Evolutionary conservation across 495 filamentous ascomycete species (phyloP).

Genomic region (Cercophora scortea): DNA sequence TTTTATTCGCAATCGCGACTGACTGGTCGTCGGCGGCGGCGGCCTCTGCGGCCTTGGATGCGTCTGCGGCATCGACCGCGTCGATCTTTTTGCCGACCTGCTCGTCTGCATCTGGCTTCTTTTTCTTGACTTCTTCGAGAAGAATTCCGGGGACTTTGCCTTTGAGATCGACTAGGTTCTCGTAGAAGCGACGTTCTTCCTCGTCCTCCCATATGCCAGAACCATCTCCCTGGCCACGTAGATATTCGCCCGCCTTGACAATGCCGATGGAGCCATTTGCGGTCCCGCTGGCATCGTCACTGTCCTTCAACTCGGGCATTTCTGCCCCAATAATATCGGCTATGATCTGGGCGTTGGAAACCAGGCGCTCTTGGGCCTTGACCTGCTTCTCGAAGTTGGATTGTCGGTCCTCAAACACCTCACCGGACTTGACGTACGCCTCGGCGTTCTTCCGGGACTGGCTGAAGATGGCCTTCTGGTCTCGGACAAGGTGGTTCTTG

Average conservation of each 20-base stretch:
- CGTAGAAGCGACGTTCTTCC: conserved; percentile 94
- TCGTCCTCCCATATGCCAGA: conserved; percentile 99
- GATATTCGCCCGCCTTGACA: conserved; percentile 87
- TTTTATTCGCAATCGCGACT: conserved; percentile 92
- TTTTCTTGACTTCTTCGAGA: conserved; percentile 91
- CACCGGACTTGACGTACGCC: conserved; percentile 96
- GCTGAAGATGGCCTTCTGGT: conserved; percentile 74
- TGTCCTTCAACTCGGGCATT: conserved; percentile 87
- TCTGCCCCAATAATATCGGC: conserved; percentile 84
- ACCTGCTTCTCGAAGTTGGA: conserved; percentile 88
- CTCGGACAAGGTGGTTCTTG: conserved; percentile 76
- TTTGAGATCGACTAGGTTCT: conserved; percentile 91
- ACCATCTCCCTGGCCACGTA: conserved; percentile 82
- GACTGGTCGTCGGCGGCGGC: conserved; percentile 69
- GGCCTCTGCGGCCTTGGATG: conserved; percentile 40
- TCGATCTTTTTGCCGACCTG: conserved; percentile 52
- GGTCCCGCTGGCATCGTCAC: conserved; percentile 56
- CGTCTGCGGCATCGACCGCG: conserved; percentile 38
- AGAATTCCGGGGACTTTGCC: conserved; percentile 91
- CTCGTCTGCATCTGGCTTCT: conserved; percentile 69
- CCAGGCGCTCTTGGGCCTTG: conserved; percentile 84
- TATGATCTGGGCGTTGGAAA: conserved; percentile 83
- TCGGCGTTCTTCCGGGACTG: conserved; percentile 94
- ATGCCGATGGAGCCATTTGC: conserved; percentile 79
- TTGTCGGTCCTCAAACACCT: conserved; percentile 97